Base-by-base conservation (phyloP, 2,329 filamentous ascomycete species). In the Fusarium xyrophilum region DNA sequence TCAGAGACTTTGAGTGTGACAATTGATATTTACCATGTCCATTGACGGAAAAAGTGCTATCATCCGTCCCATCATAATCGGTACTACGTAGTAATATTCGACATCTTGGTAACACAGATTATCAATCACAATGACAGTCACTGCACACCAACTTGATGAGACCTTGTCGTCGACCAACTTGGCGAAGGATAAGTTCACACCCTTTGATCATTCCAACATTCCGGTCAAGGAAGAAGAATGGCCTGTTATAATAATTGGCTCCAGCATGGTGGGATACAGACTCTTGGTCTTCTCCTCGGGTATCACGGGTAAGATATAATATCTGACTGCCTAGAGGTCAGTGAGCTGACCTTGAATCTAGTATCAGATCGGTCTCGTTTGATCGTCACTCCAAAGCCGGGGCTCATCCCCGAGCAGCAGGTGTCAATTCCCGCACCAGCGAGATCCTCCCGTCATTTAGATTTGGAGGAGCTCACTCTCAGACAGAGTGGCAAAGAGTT, bases 231-330 rank as follows among this genome's bases (percentile, higher is more conserved):
- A 56, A 0, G 52, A 56, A 30, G 32, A 56, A 48, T 47, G 53
- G 53, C 40, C 53, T 14, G 53, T 56, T 2, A 56, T 48, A 4
- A 56, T 56, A 14, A 56, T 48, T 25, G 40, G 53, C 15, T 56
- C 53, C 10, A 56, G 53, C 32, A 48, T 56, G 53, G 53, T 56
- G 30, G 53, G 53, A 7, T n/a, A n/a, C 47, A 56, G n/a, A 13
- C 53, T 1, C 53, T 56, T 19, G 53, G 53, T 19, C 53, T 48
- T 56, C 40, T 56, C 6, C 40, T 56, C 9, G 53, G 53, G 3
- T 56, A 48, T 38, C 32, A 56, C 5, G 40, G 53, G 53, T 47
- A 38, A n/a, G 40, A 5, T 13, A 1, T 6, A 7, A 21, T 4
- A n/a, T 12, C 1, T 7, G 3, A 30, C 25, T 5, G 5, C 19